Evolutionary conservation across 2,329 filamentous ascomycete species (phyloP).

Genomic region (Cyphellophora attinorum): DNA sequence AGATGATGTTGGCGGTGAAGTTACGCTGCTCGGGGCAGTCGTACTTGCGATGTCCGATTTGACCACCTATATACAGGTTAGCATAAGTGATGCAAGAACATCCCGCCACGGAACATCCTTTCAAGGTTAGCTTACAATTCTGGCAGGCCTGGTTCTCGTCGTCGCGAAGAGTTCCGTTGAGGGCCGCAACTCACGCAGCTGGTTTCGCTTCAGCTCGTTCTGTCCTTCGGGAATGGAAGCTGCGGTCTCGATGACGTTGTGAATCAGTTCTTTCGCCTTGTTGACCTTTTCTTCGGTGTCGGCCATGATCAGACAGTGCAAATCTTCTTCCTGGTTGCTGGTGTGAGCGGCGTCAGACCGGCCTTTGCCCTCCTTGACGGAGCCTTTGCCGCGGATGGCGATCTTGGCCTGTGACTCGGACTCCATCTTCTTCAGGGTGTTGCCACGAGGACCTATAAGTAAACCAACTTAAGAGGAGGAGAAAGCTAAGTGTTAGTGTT

Average conservation of each 20-base stretch:
- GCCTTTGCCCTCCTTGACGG: conserved; percentile 98
- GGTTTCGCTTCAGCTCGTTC: conserved; percentile 97
- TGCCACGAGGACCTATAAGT: conserved; percentile 99
- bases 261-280: conserved; percentile 96
- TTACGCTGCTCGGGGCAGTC: conserved; percentile 97
- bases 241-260: conserved; percentile 97
- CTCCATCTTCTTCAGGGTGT: conserved; percentile 99
- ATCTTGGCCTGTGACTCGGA: conserved; percentile 95
- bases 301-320: conserved; percentile 99
- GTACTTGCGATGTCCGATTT: conserved; percentile 98
- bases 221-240: conserved; percentile 97
- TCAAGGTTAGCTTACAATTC: conserved; percentile 55
- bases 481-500: conserved; percentile 84
- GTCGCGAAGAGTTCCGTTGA: conserved; percentile 97
- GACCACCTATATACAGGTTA: conserved; percentile 65
- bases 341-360: conserved; percentile 97
- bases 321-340: conserved; percentile 99
- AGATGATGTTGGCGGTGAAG: conserved; percentile 98
- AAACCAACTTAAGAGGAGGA: conserved; percentile 88
- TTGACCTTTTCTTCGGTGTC: conserved; percentile 99
- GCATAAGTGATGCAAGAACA: too few species aligned
- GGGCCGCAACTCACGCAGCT: conserved; percentile 94
- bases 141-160: conserved; percentile 99
- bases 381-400: conserved; percentile 98
- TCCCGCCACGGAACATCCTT: neutral